A percentile compares a stretch with the other conserved stretches of the same genome.
Conservation (phyloP, 257 asterid genomes). For the Nicotiana noctiflora region DNA sequence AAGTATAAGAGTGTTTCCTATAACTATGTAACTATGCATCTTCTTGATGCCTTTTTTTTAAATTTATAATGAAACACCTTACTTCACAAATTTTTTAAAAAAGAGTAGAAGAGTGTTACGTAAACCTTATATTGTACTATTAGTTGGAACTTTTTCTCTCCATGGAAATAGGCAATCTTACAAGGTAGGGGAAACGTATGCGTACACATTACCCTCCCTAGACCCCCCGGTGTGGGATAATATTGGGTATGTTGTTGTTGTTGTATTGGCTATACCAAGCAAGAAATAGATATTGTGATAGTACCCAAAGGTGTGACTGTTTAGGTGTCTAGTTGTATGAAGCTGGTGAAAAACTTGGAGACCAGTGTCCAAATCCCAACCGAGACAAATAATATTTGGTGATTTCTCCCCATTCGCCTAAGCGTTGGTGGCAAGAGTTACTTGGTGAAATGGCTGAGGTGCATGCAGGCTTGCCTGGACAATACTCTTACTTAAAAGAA, state of each 20-base stretch:
- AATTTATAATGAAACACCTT: too few relatives aligned
- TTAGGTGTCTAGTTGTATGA: neutral
- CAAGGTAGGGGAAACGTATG: too few relatives aligned
- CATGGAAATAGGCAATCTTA: neutral
- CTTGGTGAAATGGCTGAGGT: neutral
- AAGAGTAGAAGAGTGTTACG: neutral
- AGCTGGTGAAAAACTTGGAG: neutral
- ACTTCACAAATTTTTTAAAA: too few relatives aligned
- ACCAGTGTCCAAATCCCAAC: neutral
- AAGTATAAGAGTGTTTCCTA: neutral
- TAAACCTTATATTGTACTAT: neutral
- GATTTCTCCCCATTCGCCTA: neutral
- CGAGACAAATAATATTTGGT: neutral
- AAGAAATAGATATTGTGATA: neutral
- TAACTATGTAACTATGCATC: too few relatives aligned
- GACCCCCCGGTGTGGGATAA: too few relatives aligned
- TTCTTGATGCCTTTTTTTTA: too few relatives aligned
- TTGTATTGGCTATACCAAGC: neutral
- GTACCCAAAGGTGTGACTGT: neutral
- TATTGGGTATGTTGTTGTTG: too few relatives aligned
- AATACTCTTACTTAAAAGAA: neutral
- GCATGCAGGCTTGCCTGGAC: neutral
- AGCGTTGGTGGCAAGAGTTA: neutral
- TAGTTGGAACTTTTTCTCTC: neutral
- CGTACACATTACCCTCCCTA: too few relatives aligned